Evolutionary conservation across 371 early-diverging fungal genomes (phyloP).

Genomic region (Amoeboaphelidium occidentale): DNA sequence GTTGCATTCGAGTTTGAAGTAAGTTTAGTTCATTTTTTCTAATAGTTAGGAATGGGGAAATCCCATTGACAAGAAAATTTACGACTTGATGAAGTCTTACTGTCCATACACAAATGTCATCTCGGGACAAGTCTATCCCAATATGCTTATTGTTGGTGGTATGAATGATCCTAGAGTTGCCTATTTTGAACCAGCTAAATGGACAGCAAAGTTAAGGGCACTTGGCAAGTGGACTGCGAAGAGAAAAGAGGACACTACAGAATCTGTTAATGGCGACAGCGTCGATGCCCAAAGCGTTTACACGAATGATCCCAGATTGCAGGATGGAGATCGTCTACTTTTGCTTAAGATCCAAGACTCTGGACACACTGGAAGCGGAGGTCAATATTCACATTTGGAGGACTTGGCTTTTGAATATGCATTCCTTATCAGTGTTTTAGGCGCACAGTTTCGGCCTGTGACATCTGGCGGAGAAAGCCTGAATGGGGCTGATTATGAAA

Average conservation of each 20-base stretch:
- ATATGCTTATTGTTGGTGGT: slow-evolving; percentile 29
- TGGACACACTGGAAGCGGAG: slow-evolving; percentile 28
- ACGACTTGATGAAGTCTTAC: slow-evolving; percentile 18
- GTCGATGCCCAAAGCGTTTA: slow-evolving; percentile 3
- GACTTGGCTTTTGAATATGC: slow-evolving; percentile 32
- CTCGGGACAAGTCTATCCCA: slow-evolving; percentile 15
- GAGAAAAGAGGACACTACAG: neutral
- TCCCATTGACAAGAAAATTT: slow-evolving; percentile 15
- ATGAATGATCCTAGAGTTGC: slow-evolving; percentile 34
- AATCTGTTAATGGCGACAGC: slow-evolving; percentile 2
- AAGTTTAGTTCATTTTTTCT: neutral
- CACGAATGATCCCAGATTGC: neutral
- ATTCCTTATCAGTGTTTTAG: slow-evolving; percentile 16
- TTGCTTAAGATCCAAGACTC: slow-evolving; percentile 24
- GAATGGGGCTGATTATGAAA: neutral
- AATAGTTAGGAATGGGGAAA: slow-evolving; percentile 19
- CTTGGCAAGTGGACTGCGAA: neutral
- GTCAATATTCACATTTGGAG: slow-evolving; percentile 26
- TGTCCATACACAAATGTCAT: slow-evolving; percentile 14
- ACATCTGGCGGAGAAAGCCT: neutral
- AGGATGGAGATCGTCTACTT: slow-evolving; percentile 7
- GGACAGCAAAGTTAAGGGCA: slow-evolving; percentile 23
- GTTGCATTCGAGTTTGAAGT: slow-evolving; percentile 21
- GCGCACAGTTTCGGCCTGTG: neutral
- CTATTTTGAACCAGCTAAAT: slow-evolving; percentile 33